These are phyloP conservation scores for Podospora didyma DNA, from an alignment of 495 filamentous ascomycete species.

Conservation along the genomic window DNA sequence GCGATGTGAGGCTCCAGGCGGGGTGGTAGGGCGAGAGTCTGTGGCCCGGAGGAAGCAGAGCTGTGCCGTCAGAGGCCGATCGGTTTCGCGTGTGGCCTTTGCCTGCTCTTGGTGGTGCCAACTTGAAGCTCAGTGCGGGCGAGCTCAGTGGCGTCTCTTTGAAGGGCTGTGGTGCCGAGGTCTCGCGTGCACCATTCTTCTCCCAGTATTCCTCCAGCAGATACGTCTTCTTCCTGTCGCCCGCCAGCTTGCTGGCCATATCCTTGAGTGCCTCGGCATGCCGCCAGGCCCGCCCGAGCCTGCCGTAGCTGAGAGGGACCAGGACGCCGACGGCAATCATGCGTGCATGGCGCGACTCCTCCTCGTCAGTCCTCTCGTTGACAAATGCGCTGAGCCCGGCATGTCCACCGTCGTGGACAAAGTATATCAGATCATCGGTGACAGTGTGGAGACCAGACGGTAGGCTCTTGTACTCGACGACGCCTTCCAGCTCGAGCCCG, in stretches of 20 bases:
- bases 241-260: constrained; percentile 59
- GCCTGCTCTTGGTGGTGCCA: constrained; percentile 21
- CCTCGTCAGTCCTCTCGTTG: constrained; percentile 72
- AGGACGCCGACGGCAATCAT: constrained; percentile 90
- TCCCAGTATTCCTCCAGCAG: constrained; percentile 79
- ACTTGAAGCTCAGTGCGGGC: constrained; percentile 37
- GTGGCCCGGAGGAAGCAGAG: constrained; percentile 63
- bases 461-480: constrained; percentile 89
- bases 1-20: constrained; percentile 70
- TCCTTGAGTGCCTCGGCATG: constrained; percentile 74
- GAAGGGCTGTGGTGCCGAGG: constrained; percentile 40
- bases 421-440: constrained; percentile 85
- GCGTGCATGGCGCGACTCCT: constrained; percentile 75
- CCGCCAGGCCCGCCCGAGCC: constrained; percentile 84
- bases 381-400: constrained; percentile 91
- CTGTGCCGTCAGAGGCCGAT: constrained; percentile 57
- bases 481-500: constrained; percentile 77
- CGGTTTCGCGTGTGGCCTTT: constrained; percentile 50
- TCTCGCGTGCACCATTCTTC: constrained; percentile 52
- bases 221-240: constrained; percentile 52
- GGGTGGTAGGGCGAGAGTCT: constrained; percentile 76
- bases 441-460: constrained; percentile 92
- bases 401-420: constrained; percentile 72
- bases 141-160: constrained; percentile 55
- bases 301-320: constrained; percentile 80